These are phyloP conservation scores for Fusarium neocosmosporiellum DNA, from an alignment of 2,329 filamentous ascomycete species.

Conservation along the genomic window DNA sequence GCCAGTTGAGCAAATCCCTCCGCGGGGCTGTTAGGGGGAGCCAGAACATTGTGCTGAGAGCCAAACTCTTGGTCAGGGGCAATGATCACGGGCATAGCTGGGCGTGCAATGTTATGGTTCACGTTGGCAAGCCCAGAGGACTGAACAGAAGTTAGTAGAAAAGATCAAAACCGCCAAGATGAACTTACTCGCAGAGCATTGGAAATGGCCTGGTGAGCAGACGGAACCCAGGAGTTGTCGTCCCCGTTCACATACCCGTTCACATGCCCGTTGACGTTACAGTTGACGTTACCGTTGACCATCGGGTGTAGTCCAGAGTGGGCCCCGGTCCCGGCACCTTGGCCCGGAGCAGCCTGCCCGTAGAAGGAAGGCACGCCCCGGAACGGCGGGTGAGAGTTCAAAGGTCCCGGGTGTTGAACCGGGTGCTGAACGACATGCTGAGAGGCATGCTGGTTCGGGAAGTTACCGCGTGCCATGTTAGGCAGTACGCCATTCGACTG, in stretches of 20 bases:
- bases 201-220: slow-evolving; percentile 38
- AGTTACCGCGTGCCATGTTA: slow-evolving; percentile 4
- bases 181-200: slow-evolving; percentile 35
- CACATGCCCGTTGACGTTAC: background rate
- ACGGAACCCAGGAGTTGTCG: slow-evolving; percentile 37
- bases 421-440: background rate
- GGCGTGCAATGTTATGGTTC: background rate
- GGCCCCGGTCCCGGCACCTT: background rate
- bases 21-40: slow-evolving; percentile 32
- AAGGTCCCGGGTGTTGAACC: slow-evolving; percentile 8
- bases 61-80: background rate
- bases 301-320: background rate
- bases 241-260: background rate
- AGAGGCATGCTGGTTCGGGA: background rate
- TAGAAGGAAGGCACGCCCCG: background rate
- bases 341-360: slow-evolving; percentile 1
- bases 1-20: background rate
- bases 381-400: slow-evolving; percentile 23
- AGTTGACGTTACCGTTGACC: slow-evolving; percentile 10
- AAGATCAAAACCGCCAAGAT: background rate
- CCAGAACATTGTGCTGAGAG: background rate
- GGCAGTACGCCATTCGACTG: background rate
- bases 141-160: slow-evolving; percentile 2
- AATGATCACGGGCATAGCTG: background rate
- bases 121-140: slow-evolving; percentile 19